Conservation (phyloP, 345 rosid species). For the Citrus mangshanensis region DNA sequence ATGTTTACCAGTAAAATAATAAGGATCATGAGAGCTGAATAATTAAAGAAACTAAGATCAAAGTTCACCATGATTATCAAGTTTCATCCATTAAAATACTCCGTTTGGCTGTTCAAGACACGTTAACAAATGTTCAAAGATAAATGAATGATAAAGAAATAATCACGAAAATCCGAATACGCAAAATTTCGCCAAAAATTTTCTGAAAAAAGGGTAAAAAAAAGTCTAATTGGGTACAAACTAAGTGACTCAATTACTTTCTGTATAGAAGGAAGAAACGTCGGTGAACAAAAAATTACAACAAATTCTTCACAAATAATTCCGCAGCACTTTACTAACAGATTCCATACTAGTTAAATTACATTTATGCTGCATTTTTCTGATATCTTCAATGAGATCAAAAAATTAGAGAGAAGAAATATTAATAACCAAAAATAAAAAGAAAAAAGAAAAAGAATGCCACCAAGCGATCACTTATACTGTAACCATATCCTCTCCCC, state of each 20-base stretch:
- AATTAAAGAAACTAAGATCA: not conserved
- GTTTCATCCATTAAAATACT: too few relatives aligned
- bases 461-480: constrained; percentile 32
- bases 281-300: constrained; percentile 3
- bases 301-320: constrained; percentile 24
- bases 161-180: too few relatives aligned
- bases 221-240: not conserved
- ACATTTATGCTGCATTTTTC: constrained; percentile 29
- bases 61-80: not conserved
- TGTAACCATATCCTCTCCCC: constrained; percentile 48
- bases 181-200: too few relatives aligned
- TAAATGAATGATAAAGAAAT: too few relatives aligned
- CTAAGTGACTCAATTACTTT: not conserved
- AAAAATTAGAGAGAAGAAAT: constrained; percentile 4
- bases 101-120: too few relatives aligned
- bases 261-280: not conserved
- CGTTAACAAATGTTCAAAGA: too few relatives aligned
- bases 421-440: not conserved
- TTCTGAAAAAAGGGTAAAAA: too few relatives aligned
- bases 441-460: constrained; percentile 28
- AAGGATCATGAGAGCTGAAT: not conserved
- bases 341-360: constrained; percentile 34
- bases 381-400: constrained; percentile 27
- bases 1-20: too few relatives aligned
- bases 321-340: constrained; percentile 33